Conservation (phyloP, 2,329 filamentous ascomycete species). For the Xylariaceae sp. region DNA sequence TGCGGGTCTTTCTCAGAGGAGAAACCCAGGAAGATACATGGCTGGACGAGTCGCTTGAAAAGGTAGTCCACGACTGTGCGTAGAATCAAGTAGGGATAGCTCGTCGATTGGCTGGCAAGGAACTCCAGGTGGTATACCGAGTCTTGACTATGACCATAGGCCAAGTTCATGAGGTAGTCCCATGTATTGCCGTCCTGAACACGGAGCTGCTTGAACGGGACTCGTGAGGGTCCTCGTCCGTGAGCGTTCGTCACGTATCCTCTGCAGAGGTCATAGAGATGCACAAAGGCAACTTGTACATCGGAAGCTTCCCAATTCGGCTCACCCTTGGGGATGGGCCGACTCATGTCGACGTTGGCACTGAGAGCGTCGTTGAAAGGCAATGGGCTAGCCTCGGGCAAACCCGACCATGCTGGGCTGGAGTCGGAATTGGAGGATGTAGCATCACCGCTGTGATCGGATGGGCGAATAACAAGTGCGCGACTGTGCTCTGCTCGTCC, state of each 20-base stretch:
- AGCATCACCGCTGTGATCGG: not conserved
- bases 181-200: conserved; percentile 21
- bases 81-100: conserved; percentile 24
- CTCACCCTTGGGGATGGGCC: conserved; percentile 17
- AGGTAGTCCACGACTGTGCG: conserved; percentile 26
- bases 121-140: conserved; percentile 20
- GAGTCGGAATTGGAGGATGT: not conserved
- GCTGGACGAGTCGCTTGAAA: conserved; percentile 24
- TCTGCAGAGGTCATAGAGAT: conserved; percentile 24
- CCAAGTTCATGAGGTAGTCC: conserved; percentile 21
- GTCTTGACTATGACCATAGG: conserved; percentile 15
- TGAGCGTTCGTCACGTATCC: conserved; percentile 25
- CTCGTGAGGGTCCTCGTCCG: conserved; percentile 10
- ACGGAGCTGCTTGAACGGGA: conserved; percentile 11
- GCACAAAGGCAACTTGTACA: conserved; percentile 17
- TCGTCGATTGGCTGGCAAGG: conserved; percentile 15
- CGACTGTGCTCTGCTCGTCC: not conserved
- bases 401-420: not conserved
- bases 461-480: not conserved
- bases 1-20: conserved; percentile 21
- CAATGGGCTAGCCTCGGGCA: not conserved
- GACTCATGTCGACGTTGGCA: conserved; percentile 1
- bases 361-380: not conserved
- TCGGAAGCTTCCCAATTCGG: conserved; percentile 20
- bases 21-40: conserved; percentile 25